These are phyloP conservation scores for Boletus rufocinnamomeus DNA, from an alignment of 768 basidiomycete genomes.

Conservation along the genomic window DNA sequence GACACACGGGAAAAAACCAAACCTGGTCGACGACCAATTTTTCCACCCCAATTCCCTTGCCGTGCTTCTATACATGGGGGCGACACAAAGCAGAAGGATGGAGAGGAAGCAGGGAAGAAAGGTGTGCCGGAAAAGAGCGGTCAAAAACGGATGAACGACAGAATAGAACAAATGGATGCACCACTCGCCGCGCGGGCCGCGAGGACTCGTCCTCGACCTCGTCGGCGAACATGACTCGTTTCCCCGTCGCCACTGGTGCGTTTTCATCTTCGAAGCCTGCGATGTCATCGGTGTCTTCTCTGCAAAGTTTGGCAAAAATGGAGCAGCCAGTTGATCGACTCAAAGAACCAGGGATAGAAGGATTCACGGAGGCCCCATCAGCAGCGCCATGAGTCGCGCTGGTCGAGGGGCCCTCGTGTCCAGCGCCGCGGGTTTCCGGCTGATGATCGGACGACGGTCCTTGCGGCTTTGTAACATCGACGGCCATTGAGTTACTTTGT, in stretches of 20 bases:
- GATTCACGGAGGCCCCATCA: slow-evolving; percentile 13
- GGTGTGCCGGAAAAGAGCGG: not conserved
- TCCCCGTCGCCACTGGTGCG: slow-evolving; percentile 20
- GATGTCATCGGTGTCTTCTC: slow-evolving; percentile 33
- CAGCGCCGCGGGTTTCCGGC: slow-evolving; percentile 22
- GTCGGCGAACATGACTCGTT: slow-evolving; percentile 28
- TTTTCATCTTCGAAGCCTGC: slow-evolving; percentile 26
- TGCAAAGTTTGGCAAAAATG: slow-evolving; percentile 28
- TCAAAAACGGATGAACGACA: slow-evolving; percentile 1
- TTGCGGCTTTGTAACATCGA: slow-evolving; percentile 14
- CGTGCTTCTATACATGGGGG: slow-evolving; percentile 24
- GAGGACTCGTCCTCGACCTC: slow-evolving; percentile 22
- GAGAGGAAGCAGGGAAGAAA: not conserved
- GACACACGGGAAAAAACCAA: not conserved
- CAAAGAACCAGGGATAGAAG: slow-evolving; percentile 11
- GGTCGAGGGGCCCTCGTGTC: slow-evolving; percentile 13
- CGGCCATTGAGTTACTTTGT: slow-evolving; percentile 16
- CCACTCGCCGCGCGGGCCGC: slow-evolving; percentile 33
- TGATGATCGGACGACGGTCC: slow-evolving; percentile 15
- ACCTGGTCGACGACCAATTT: slow-evolving; percentile 26
- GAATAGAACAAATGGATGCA: slow-evolving; percentile 11
- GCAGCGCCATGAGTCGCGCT: slow-evolving; percentile 9
- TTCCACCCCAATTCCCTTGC: slow-evolving; percentile 20
- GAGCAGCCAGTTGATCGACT: slow-evolving; percentile 24
- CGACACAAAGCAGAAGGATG: not conserved